Percentiles rank a stretch among this genome's conserved stretches.
Evolutionary conservation across 306 rosid genomes (phyloP).

Genomic region (Casuarina equisetifolia): DNA sequence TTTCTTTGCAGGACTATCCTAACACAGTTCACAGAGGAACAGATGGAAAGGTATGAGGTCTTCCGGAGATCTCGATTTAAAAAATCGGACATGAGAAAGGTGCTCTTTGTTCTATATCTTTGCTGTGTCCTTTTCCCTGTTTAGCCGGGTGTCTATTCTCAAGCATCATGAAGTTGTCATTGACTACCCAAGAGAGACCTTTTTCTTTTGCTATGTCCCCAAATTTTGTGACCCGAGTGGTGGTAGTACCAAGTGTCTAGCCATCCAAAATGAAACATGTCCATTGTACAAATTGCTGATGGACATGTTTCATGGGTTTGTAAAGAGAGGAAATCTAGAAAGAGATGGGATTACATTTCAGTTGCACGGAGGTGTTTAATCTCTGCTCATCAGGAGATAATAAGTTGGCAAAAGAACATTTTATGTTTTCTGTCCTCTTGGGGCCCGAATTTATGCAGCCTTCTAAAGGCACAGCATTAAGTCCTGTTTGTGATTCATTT

Average conservation of each 20-base stretch:
- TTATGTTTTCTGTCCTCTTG: neutral
- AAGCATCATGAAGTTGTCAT: neutral
- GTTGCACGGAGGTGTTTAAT: neutral
- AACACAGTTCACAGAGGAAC: neutral
- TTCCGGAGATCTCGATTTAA: slow-evolving; percentile 8
- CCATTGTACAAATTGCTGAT: neutral
- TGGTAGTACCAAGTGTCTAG: neutral
- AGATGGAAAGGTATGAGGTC: neutral
- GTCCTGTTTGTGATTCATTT: neutral
- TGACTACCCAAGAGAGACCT: neutral
- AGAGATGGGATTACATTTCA: neutral
- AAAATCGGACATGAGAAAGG: slow-evolving; percentile 2
- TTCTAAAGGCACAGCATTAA: neutral
- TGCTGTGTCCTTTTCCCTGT: neutral
- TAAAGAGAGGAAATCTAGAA: neutral
- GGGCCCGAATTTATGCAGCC: neutral
- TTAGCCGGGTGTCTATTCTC: neutral
- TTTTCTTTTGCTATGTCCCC: neutral
- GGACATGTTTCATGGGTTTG: neutral
- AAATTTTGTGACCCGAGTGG: neutral
- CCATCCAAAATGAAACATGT: neutral
- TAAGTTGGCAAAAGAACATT: neutral
- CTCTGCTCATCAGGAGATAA: neutral
- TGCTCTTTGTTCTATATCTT: neutral
- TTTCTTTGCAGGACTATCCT: neutral